Base-by-base conservation (phyloP, 2,329 filamentous ascomycete species). In the Diaporthe capsici region DNA sequence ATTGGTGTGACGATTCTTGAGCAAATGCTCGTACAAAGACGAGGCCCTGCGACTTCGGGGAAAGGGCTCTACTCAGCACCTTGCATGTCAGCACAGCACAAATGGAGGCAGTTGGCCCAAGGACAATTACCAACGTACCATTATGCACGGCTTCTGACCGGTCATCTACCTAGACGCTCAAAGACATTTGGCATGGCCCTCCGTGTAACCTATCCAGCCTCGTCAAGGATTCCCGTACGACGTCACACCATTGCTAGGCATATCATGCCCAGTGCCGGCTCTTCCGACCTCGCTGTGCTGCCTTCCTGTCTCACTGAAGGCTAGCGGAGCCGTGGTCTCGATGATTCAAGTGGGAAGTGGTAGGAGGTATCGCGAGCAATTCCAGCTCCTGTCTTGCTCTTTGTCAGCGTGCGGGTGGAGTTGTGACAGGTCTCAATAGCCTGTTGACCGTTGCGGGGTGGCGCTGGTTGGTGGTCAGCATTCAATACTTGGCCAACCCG, bases 141-240 rank as follows among this genome's bases (percentile, higher is more conserved):
- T 7, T 12, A 20, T 51, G 25, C 25, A 20, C 34, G 20, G 44
- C 34, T 34, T 34, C 25, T 31, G 5, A 55, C 25, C 63, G 44
- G 42, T n/a, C 63, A 34, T 12, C n/a, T 25, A 49, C 20, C 63
- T 7, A 44, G n/a, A 44, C 12, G 39, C 28, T 7, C 6, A 47
- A 61, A 51, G 13, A 15, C 67, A 81, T 44, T 31, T 58, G 28
- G 15, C 2, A 10, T 2, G 15, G 28, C 17, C 55, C 28, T 34
- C 55, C 10, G 55, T 58, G 28, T 34, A 3, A 58, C 55, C 55
- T 34, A 17, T 58, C 55, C 17, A 58, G 15, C 55, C 28, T 7
- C 31, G 6, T 17, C 47, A n/a, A 49, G 20, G 17, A 13, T 55
- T 9, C 25, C 25, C 31, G 31, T 31, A 31, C 31, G 31, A 31